A percentile compares a stretch with the other conserved stretches of the same genome.
Evolutionary conservation across 345 rosid genomes (phyloP).

Genomic region (Boechera stricta): DNA sequence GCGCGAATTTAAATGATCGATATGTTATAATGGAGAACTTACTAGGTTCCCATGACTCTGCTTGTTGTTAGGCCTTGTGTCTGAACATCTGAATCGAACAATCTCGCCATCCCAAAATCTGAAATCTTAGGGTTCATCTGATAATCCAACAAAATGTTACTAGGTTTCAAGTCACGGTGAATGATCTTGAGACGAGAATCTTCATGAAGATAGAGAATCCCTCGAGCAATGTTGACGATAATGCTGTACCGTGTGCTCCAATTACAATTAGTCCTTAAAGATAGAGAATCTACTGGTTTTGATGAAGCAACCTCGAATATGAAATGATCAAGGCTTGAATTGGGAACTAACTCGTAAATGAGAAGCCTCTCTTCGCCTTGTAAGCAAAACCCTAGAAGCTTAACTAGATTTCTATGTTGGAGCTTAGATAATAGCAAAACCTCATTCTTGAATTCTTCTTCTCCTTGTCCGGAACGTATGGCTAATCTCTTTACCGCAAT

Average conservation of each 20-base stretch:
- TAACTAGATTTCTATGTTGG: slow-evolving; percentile 40
- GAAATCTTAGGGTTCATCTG: slow-evolving; percentile 58
- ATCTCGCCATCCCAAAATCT: slow-evolving; percentile 57
- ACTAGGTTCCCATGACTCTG: slow-evolving; percentile 42
- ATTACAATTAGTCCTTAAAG: slow-evolving; percentile 2
- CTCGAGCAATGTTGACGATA: slow-evolving; percentile 34
- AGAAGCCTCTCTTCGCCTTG: slow-evolving; percentile 46
- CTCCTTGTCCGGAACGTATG: slow-evolving; percentile 47
- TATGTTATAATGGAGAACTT: not conserved
- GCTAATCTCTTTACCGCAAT: slow-evolving; percentile 51
- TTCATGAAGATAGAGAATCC: slow-evolving; percentile 42
- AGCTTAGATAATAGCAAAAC: slow-evolving; percentile 23
- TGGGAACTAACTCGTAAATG: slow-evolving; percentile 52
- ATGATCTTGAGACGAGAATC: slow-evolving; percentile 52
- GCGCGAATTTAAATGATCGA: not conserved
- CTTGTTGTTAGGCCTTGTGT: slow-evolving; percentile 45
- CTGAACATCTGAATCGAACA: slow-evolving; percentile 41
- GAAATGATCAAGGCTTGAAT: slow-evolving; percentile 50
- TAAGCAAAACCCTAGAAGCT: slow-evolving; percentile 53
- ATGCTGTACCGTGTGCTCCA: slow-evolving; percentile 16
- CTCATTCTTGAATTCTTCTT: slow-evolving; percentile 43
- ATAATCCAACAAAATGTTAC: slow-evolving; percentile 44
- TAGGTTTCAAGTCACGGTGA: slow-evolving; percentile 35
- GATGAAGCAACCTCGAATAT: slow-evolving; percentile 26
- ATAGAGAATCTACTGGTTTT: not conserved